Evolutionary conservation across 2,329 filamentous ascomycete genomes (phyloP).

Genomic region (Davidsoniella virescens): DNA sequence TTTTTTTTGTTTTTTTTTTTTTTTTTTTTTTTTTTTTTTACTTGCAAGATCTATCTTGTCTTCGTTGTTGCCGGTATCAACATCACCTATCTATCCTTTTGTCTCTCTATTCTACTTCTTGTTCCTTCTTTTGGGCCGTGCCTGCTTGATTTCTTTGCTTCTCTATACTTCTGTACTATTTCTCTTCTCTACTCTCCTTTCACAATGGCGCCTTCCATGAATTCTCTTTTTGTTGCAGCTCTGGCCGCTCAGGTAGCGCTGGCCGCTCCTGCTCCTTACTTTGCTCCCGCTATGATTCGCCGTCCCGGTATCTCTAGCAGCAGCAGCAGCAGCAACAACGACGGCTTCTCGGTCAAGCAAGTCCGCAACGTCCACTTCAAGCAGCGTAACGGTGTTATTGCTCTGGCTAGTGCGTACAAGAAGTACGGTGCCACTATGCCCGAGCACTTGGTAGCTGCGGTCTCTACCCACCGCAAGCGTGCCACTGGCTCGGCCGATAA

Average conservation of each 20-base stretch:
- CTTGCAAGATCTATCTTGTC: background rate
- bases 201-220: slow-evolving; percentile 11
- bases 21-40: background rate
- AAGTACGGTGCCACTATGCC: slow-evolving; percentile 24
- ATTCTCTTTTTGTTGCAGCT: slow-evolving; percentile 13
- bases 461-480: slow-evolving; percentile 16
- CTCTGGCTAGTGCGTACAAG: slow-evolving; percentile 22
- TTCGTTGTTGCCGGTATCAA: too few species aligned
- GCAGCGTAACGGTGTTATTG: slow-evolving; percentile 19
- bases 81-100: background rate
- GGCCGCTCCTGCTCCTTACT: slow-evolving; percentile 7
- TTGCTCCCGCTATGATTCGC: background rate
- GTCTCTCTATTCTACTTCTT: background rate
- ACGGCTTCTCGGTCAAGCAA: slow-evolving; percentile 20
- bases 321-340: too few species aligned
- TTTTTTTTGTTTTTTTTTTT: background rate
- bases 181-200: background rate
- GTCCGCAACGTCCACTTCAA: slow-evolving; percentile 23
- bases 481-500: slow-evolving; percentile 19
- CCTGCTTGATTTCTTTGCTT: background rate
- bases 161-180: background rate
- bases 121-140: background rate
- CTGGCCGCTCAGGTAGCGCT: slow-evolving; percentile 16
- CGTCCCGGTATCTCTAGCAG: background rate
- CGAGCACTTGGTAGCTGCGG: slow-evolving; percentile 17